Evolutionary conservation across 2,329 filamentous ascomycete genomes (phyloP).

Genomic region (Microdochium bolleyi): DNA sequence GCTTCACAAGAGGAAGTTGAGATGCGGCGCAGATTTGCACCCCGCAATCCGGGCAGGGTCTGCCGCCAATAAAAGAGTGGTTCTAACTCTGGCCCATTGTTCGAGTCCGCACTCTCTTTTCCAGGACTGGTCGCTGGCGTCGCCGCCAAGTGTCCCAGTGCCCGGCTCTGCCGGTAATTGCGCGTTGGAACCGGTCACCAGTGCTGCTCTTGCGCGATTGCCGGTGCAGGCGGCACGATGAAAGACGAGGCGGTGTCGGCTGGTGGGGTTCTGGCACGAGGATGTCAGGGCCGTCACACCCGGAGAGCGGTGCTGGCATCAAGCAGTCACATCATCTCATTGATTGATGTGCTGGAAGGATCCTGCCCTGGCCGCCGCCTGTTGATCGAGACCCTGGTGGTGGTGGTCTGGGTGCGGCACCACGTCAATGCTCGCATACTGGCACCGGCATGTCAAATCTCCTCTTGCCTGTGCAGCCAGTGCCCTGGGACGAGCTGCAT

Average conservation of each 20-base stretch:
- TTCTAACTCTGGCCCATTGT: background rate
- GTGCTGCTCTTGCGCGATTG: no score
- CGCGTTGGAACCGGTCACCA: no score
- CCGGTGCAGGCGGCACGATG: no score
- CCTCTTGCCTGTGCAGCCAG: background rate
- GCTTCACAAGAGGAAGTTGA: background rate
- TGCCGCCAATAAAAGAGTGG: background rate
- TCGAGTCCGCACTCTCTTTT: background rate
- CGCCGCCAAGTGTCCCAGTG: no score
- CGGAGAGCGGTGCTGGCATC: background rate
- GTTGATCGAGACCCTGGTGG: background rate
- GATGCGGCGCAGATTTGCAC: background rate
- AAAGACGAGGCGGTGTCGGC: background rate
- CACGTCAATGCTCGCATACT: background rate
- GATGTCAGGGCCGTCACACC: background rate
- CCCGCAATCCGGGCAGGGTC: background rate
- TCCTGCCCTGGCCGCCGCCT: background rate
- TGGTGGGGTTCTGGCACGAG: background rate
- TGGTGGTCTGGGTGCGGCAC: background rate
- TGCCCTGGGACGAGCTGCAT: background rate
- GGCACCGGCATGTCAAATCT: background rate
- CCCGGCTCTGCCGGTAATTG: no score
- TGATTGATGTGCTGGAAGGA: background rate
- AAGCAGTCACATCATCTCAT: background rate
- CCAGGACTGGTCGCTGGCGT: no score